phyloP scores from a whole-genome alignment of 768 basidiomycete genomes.

The Lactarius hatsudake region DNA sequence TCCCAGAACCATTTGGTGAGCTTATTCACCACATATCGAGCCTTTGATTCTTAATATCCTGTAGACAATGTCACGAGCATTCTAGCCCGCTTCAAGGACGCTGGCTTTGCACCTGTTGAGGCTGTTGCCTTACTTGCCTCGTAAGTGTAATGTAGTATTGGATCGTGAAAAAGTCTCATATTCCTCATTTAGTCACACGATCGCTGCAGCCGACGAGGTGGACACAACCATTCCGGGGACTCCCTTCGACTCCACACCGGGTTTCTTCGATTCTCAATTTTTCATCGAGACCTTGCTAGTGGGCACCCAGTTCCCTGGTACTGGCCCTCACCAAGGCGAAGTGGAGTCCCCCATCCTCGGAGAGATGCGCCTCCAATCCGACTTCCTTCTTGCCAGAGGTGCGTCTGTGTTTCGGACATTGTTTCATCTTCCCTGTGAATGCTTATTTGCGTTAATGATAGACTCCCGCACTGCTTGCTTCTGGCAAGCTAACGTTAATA shows the following conservation, averaged over 20 bases:
- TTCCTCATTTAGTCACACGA: slow-evolving; percentile 16
- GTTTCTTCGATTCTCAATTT: slow-evolving; percentile 33
- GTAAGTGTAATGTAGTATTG: slow-evolving; percentile 16
- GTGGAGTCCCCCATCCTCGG: slow-evolving; percentile 4
- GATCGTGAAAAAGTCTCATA: slow-evolving; percentile 11
- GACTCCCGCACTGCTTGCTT: slow-evolving; percentile 37
- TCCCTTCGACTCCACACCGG: slow-evolving; percentile 36
- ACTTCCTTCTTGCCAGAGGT: slow-evolving; percentile 30
- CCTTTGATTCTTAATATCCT: slow-evolving; percentile 23
- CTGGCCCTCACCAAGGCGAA: not conserved
- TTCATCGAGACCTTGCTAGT: slow-evolving; percentile 33
- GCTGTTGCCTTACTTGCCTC: slow-evolving; percentile 37
- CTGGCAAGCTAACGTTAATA: slow-evolving; percentile 35
- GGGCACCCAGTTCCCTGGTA: not conserved
- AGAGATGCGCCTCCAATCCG: slow-evolving; percentile 8
- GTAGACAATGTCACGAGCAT: slow-evolving; percentile 29
- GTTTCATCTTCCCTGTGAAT: not conserved
- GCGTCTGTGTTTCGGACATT: not conserved
- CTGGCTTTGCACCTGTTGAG: slow-evolving; percentile 35
- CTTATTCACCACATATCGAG: not conserved
- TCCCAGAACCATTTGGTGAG: slow-evolving; percentile 37
- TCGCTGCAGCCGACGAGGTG: slow-evolving; percentile 31
- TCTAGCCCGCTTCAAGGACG: slow-evolving; percentile 36
- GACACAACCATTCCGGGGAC: slow-evolving; percentile 35
- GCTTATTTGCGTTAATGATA: not conserved